These are phyloP conservation scores for Ascodesmis nigricans DNA, from an alignment of 495 filamentous ascomycete genomes.

Conservation along the genomic window DNA sequence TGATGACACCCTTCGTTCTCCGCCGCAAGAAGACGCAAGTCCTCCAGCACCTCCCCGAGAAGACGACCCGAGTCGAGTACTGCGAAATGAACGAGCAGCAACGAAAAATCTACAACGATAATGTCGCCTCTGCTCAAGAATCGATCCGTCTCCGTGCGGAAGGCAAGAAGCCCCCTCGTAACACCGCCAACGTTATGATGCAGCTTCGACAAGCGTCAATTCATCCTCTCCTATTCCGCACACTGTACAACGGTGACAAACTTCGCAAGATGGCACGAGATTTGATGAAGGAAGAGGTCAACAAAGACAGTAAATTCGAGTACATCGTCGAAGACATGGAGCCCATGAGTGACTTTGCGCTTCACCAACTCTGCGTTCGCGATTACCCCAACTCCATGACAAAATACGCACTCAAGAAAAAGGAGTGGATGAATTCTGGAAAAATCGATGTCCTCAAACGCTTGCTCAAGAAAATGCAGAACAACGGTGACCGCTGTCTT, in stretches of 20 bases:
- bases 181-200: constrained; percentile 61
- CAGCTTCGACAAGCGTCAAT: constrained; percentile 80
- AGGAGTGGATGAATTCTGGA: constrained; percentile 80
- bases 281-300: constrained; percentile 41
- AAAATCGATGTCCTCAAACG: constrained; percentile 61
- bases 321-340: constrained; percentile 52
- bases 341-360: constrained; percentile 56
- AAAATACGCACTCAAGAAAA: constrained; percentile 44
- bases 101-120: constrained; percentile 43
- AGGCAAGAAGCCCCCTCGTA: constrained; percentile 33
- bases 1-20: constrained; percentile 85
- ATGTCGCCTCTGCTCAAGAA: constrained; percentile 32
- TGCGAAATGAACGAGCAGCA: constrained; percentile 55
- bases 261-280: constrained; percentile 59
- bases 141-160: constrained; percentile 35
- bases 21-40: constrained; percentile 89
- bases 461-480: constrained; percentile 47
- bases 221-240: constrained; percentile 70
- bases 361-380: constrained; percentile 57
- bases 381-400: constrained; percentile 45
- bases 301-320: constrained; percentile 35
- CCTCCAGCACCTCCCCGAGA: constrained; percentile 65
- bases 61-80: constrained; percentile 52
- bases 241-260: constrained; percentile 47
- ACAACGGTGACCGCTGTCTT: constrained; percentile 65